A percentile compares a stretch with the other conserved stretches of the same genome.
phyloP scores from a whole-genome alignment of 176 grass and related monocot genomes.

The Oryza meyeriana region DNA sequence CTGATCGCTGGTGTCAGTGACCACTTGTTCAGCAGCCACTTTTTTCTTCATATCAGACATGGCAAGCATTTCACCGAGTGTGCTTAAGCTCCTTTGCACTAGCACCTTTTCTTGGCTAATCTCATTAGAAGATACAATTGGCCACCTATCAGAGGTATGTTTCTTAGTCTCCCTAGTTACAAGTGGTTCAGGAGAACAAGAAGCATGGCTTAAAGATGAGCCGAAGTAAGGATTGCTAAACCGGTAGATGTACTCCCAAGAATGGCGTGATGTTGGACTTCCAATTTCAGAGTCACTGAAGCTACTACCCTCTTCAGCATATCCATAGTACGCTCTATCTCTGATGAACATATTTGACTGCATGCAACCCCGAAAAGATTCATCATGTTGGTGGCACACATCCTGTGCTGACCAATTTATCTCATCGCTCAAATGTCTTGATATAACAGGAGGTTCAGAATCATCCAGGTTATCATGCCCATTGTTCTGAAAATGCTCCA shows the following conservation, averaged over 20 bases:
- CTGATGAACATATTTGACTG: constrained; percentile 54
- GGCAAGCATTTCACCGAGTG: constrained; percentile 94
- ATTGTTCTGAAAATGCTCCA: constrained; percentile 38
- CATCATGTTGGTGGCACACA: constrained; percentile 59
- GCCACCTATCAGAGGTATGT: constrained; percentile 79
- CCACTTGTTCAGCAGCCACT: constrained; percentile 24
- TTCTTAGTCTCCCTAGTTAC: constrained; percentile 88
- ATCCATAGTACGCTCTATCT: constrained; percentile 51
- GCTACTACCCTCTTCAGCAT: constrained; percentile 52
- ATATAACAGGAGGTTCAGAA: constrained; percentile 43
- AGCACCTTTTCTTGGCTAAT: constrained; percentile 38
- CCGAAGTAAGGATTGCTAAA: constrained; percentile 72
- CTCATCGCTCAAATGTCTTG: constrained; percentile 43
- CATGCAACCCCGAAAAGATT: constrained; percentile 61
- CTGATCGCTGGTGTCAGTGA: constrained; percentile 3
- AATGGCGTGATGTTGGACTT: constrained; percentile 70
- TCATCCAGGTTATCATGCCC: constrained; percentile 34
- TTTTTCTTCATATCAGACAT: constrained; percentile 80
- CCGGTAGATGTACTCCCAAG: constrained; percentile 71
- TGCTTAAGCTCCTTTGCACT: constrained; percentile 77
- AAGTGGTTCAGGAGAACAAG: constrained; percentile 74
- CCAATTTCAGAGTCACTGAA: constrained; percentile 63
- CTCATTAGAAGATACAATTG: constrained; percentile 59
- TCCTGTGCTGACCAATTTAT: constrained; percentile 31
- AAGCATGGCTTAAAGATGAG: constrained; percentile 72